Conservation (phyloP, 176 grass and related monocot species). For the Puya raimondii region DNA sequence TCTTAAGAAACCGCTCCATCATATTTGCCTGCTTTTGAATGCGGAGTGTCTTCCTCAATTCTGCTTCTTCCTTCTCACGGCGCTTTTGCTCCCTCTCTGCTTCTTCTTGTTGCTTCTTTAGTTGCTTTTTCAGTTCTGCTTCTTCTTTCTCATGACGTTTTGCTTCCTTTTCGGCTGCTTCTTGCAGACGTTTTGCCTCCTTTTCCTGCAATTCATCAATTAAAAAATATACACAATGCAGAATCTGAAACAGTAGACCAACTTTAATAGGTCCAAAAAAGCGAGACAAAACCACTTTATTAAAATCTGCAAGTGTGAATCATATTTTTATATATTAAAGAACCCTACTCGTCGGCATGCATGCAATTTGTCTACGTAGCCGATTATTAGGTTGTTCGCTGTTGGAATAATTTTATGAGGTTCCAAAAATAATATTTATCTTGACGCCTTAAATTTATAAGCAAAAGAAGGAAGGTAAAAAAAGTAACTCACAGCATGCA, state of each 20-base stretch:
- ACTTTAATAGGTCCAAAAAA: slow-evolving; percentile 1
- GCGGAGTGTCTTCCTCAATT: slow-evolving; percentile 54
- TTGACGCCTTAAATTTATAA: slow-evolving; percentile 16
- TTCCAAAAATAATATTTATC: too few species aligned
- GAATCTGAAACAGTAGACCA: background rate
- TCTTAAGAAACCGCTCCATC: slow-evolving; percentile 88
- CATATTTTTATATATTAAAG: background rate
- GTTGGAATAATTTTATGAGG: too few species aligned
- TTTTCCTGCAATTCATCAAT: slow-evolving; percentile 50
- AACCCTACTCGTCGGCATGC: too few species aligned
- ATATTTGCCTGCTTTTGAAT: slow-evolving; percentile 83
- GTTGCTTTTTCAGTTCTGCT: slow-evolving; percentile 58
- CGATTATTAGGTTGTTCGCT: too few species aligned
- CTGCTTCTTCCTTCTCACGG: slow-evolving; percentile 67
- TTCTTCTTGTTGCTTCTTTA: slow-evolving; percentile 77
- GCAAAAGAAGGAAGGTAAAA: background rate
- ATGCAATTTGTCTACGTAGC: too few species aligned
- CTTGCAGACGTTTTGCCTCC: slow-evolving; percentile 57
- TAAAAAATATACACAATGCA: slow-evolving; percentile 18
- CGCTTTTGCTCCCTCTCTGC: slow-evolving; percentile 71
- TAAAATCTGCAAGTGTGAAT: background rate
- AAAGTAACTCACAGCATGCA: slow-evolving; percentile 38
- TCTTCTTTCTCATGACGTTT: slow-evolving; percentile 86
- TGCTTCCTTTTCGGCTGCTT: slow-evolving; percentile 68
- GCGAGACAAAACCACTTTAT: background rate